phyloP scores from a whole-genome alignment of 2,329 filamentous ascomycete genomes.

The Plenodomus biglobosus region DNA sequence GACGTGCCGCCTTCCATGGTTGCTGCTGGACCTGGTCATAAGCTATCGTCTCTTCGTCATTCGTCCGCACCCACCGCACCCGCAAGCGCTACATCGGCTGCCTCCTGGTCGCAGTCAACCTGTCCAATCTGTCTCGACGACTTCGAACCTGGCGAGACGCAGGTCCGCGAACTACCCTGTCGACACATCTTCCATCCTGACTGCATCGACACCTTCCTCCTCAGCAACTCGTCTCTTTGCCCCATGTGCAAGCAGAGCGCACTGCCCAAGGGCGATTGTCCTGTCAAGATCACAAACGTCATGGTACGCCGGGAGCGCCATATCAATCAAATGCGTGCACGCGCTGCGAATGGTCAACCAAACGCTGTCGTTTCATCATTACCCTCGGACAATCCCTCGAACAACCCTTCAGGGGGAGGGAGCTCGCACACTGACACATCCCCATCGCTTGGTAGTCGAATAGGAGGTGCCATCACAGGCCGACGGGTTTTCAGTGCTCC shows the following conservation, averaged over 20 bases:
- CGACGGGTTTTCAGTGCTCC: constrained; percentile 40
- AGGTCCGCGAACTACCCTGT: constrained; percentile 84
- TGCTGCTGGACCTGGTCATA: constrained; percentile 19
- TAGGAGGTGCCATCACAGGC: constrained; percentile 25
- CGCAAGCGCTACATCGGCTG: constrained; percentile 7
- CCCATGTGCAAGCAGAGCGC: constrained; percentile 87
- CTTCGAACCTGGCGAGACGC: constrained; percentile 68
- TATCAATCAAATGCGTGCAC: constrained; percentile 62
- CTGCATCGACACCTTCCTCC: constrained; percentile 85
- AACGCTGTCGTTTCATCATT: not conserved
- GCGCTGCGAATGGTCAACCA: constrained; percentile 24
- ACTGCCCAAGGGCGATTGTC: constrained; percentile 64
- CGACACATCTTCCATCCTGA: constrained; percentile 91
- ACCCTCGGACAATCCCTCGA: not conserved
- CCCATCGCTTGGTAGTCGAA: constrained; percentile 27
- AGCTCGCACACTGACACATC: constrained; percentile 14
- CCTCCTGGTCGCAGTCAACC: constrained; percentile 67
- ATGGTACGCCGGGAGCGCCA: constrained; percentile 83
- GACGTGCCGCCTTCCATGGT: constrained; percentile 13
- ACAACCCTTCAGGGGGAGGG: not conserved
- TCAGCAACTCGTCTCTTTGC: constrained; percentile 78
- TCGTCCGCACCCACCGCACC: constrained; percentile 21
- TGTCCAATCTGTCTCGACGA: constrained; percentile 91
- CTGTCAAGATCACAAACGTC: constrained; percentile 63
- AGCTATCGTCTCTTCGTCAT: constrained; percentile 14